Conservation (phyloP, 805 yeast genomes). For the Jamesozyma lodderae region DNA sequence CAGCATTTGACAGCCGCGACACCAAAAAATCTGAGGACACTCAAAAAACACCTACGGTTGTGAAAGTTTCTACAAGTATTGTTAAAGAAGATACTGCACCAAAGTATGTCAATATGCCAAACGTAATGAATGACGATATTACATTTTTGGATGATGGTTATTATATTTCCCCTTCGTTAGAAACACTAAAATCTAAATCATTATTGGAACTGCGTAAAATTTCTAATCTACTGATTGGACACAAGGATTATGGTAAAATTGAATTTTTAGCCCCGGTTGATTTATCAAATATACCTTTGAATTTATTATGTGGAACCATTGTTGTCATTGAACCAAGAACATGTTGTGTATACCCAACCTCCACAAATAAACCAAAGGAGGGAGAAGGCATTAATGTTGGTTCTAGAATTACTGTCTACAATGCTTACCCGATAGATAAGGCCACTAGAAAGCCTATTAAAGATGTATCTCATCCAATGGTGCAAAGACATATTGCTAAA, state of each 20-base stretch:
- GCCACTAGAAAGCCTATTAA: constrained; percentile 64
- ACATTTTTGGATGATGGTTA: constrained; percentile 64
- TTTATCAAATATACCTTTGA: constrained; percentile 53
- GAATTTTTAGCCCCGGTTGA: constrained; percentile 79
- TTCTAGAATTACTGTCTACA: constrained; percentile 62
- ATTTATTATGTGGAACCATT: constrained; percentile 56
- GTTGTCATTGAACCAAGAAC: constrained; percentile 52
- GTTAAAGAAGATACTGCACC: neutral
- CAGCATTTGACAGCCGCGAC: no score
- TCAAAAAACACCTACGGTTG: neutral
- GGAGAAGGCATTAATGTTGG: constrained; percentile 84
- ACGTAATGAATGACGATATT: constrained; percentile 29
- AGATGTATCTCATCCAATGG: constrained; percentile 67
- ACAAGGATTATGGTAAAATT: constrained; percentile 61
- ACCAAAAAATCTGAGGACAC: no score
- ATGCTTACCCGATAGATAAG: constrained; percentile 71
- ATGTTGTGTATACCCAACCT: constrained; percentile 65
- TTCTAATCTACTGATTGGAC: constrained; percentile 63
- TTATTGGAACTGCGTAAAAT: constrained; percentile 58
- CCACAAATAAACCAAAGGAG: constrained; percentile 43
- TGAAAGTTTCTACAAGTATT: no score
- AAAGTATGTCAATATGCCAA: constrained; percentile 5
- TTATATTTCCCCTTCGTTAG: constrained; percentile 75
- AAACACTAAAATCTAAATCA: constrained; percentile 49
- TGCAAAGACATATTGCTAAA: constrained; percentile 57